These are phyloP conservation scores for Fomitopsis schrenkii DNA, from an alignment of 1,284 basidiomycete genomes.

Conservation along the genomic window DNA sequence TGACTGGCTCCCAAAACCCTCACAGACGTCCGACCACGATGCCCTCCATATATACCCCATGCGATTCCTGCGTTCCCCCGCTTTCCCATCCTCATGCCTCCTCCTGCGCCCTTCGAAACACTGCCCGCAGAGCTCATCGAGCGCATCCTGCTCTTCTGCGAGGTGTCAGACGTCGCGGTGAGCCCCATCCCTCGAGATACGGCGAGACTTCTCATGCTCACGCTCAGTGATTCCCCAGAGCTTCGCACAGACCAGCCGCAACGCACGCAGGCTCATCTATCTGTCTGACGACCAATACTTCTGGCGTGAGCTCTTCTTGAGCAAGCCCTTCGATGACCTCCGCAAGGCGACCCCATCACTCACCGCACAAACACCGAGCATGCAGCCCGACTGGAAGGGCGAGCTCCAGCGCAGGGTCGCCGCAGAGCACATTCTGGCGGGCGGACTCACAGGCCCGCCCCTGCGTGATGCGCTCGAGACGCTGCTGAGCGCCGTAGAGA, in stretches of 20 bases:
- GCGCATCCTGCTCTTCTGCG: constrained; percentile 48
- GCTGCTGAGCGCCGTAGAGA: constrained; percentile 39
- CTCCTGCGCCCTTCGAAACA: constrained; percentile 10
- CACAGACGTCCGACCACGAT: neutral
- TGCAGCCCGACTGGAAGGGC: constrained; percentile 24
- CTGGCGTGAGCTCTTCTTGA: constrained; percentile 60
- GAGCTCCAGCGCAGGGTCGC: constrained; percentile 29
- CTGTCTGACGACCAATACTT: constrained; percentile 48
- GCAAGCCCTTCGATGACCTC: constrained; percentile 57
- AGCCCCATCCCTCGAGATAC: neutral
- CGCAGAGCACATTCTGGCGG: constrained; percentile 19
- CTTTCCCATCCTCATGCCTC: neutral
- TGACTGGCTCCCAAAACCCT: neutral
- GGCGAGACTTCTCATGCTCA: neutral
- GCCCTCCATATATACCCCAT: neutral
- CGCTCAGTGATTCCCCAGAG: constrained; percentile 6
- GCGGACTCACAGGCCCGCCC: constrained; percentile 22
- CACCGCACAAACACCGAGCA: neutral
- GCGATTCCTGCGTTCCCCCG: neutral
- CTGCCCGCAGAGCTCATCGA: constrained; percentile 57
- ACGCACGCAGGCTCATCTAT: constrained; percentile 45
- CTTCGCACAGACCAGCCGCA: constrained; percentile 51
- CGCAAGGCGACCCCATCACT: constrained; percentile 23
- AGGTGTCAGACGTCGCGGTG: constrained; percentile 48
- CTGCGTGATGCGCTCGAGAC: constrained; percentile 35